Percentiles rank a stretch among this genome's conserved stretches.
phyloP scores from a whole-genome alignment of 2,329 filamentous ascomycete species.

The Emericellopsis cladophorae region DNA sequence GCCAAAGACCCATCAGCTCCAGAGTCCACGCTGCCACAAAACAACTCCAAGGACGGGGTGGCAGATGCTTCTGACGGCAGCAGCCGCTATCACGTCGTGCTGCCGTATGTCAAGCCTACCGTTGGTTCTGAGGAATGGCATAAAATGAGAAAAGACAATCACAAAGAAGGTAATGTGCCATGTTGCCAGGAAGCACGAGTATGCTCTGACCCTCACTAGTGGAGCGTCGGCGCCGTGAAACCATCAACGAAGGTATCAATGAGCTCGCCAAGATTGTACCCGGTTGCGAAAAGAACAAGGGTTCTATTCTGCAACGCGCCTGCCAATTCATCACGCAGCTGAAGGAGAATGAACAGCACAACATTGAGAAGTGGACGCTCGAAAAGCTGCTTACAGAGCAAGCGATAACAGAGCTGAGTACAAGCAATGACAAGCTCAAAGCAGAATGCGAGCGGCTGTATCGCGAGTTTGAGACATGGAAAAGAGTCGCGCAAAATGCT shows the following conservation, averaged over 20 bases:
- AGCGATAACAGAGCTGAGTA: slow-evolving; percentile 76
- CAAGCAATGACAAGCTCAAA: slow-evolving; percentile 79
- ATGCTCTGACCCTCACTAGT: slow-evolving; percentile 40
- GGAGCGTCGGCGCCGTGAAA: slow-evolving; percentile 89
- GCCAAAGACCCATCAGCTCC: slow-evolving; percentile 10
- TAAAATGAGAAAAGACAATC: slow-evolving; percentile 90
- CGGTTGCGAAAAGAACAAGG: slow-evolving; percentile 98
- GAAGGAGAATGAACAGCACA: slow-evolving; percentile 86
- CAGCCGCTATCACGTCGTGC: background rate
- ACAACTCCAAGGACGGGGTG: slow-evolving; percentile 14
- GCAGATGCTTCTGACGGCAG: slow-evolving; percentile 20
- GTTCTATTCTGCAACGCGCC: slow-evolving; percentile 84
- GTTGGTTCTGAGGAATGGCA: slow-evolving; percentile 99
- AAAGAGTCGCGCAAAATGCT: slow-evolving; percentile 51
- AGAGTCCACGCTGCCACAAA: slow-evolving; percentile 13
- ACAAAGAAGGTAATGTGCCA: slow-evolving; percentile 72
- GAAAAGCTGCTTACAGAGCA: slow-evolving; percentile 86
- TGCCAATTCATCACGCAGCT: slow-evolving; percentile 91
- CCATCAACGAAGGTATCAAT: slow-evolving; percentile 98
- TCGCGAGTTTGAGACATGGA: slow-evolving; percentile 68
- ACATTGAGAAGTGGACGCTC: slow-evolving; percentile 87
- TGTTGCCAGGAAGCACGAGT: background rate
- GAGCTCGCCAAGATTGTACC: slow-evolving; percentile 96
- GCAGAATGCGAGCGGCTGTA: slow-evolving; percentile 66
- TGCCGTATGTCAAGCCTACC: slow-evolving; percentile 53